phyloP scores from a whole-genome alignment of 441 rosid species.

The Dalechampia spathulata region DNA sequence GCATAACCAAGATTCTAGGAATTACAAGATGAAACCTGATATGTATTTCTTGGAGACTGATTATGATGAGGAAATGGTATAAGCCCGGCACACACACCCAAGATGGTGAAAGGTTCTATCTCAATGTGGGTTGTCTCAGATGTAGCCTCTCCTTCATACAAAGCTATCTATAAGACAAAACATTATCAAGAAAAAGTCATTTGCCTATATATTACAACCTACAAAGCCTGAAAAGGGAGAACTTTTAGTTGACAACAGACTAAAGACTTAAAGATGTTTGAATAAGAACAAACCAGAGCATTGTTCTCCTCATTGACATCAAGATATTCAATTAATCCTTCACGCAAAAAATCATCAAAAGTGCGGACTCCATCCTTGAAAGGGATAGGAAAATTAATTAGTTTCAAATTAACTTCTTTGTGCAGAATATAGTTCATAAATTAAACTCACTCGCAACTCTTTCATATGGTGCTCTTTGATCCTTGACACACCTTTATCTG shows the following conservation, averaged over 20 bases:
- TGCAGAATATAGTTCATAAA: slow-evolving; percentile 16
- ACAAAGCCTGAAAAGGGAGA: neutral
- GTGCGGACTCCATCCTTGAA: slow-evolving; percentile 84
- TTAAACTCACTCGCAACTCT: slow-evolving; percentile 62
- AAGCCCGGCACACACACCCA: slow-evolving; percentile 95
- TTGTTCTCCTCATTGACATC: slow-evolving; percentile 99
- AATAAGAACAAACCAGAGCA: slow-evolving; percentile 60
- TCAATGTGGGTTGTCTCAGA: slow-evolving; percentile 85
- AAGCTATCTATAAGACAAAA: slow-evolving; percentile 62
- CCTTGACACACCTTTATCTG: slow-evolving; percentile 90
- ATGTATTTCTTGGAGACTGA: slow-evolving; percentile 98
- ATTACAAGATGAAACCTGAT: slow-evolving; percentile 52
- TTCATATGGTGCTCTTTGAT: slow-evolving; percentile 89
- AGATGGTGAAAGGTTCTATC: slow-evolving; percentile 95
- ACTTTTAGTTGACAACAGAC: neutral
- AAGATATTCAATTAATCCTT: slow-evolving; percentile 90
- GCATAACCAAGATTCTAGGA: slow-evolving; percentile 12
- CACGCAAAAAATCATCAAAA: slow-evolving; percentile 84
- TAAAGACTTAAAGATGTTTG: neutral
- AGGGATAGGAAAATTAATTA: slow-evolving; percentile 18
- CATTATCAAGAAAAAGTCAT: slow-evolving; percentile 13
- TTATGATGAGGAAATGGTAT: slow-evolving; percentile 99
- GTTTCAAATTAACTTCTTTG: slow-evolving; percentile 12
- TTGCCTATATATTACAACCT: slow-evolving; percentile 6
- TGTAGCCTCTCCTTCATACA: slow-evolving; percentile 75